Evolutionary conservation across 2,329 filamentous ascomycete genomes (phyloP).

Genomic region (Cladophialophora chaetospira): DNA sequence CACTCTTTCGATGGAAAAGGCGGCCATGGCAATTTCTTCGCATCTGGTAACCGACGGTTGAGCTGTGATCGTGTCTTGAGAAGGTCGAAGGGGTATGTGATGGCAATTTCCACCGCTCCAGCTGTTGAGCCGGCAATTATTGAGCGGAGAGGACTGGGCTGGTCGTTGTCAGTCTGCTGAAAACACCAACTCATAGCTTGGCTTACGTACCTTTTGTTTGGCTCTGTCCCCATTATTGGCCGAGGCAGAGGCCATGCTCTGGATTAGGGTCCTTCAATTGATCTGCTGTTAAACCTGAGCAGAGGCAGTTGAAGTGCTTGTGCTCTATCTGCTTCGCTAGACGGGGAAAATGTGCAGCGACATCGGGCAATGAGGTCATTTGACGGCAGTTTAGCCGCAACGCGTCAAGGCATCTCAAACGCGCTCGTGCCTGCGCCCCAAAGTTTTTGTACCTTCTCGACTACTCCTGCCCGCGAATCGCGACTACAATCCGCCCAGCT

Average conservation of each 20-base stretch:
- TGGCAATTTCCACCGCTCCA: conserved; percentile 91
- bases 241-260: conserved; percentile 21
- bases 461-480: no score
- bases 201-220: conserved; percentile 21
- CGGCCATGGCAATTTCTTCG: conserved; percentile 90
- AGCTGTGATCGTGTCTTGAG: conserved; percentile 94
- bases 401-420: neutral
- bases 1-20: conserved; percentile 83
- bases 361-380: conserved; percentile 4
- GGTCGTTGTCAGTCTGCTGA: conserved; percentile 20
- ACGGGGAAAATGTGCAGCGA: neutral
- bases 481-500: no score
- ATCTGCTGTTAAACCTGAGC: neutral
- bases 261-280: neutral
- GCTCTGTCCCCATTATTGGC: conserved; percentile 20
- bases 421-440: neutral
- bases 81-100: conserved; percentile 95
- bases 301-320: neutral
- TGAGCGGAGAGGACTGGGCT: conserved; percentile 81
- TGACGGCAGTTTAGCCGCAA: conserved; percentile 3
- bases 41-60: conserved; percentile 77
- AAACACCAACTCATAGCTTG: no score
- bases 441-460: no score
- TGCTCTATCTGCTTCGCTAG: neutral
- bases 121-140: conserved; percentile 92